A percentile compares a stretch with the other conserved stretches of the same genome.
Conservation (phyloP, 2,329 filamentous ascomycete genomes). For the Exophiala bonariae region DNA sequence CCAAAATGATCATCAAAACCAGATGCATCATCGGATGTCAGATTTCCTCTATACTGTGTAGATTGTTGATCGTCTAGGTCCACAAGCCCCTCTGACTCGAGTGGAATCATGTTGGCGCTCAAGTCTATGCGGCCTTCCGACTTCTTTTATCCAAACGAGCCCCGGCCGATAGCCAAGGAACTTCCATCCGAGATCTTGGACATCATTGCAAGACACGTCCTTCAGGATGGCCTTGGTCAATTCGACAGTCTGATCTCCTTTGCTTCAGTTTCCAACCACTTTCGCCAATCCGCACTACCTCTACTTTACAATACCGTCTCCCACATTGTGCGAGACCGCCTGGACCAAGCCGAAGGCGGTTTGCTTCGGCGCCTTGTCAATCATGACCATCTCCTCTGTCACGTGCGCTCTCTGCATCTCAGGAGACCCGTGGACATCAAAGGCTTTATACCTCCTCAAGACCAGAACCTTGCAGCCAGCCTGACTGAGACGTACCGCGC, state of each 20-base stretch:
- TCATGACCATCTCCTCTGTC: conserved; percentile 14
- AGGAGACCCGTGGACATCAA: conserved; percentile 3
- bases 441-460: not conserved
- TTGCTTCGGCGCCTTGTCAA: conserved; percentile 10
- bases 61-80: too few relatives aligned
- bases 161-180: conserved; percentile 10
- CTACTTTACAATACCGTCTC: conserved; percentile 17
- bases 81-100: too few relatives aligned
- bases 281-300: conserved; percentile 19
- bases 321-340: conserved; percentile 17
- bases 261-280: conserved; percentile 14
- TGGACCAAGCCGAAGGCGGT: conserved; percentile 9
- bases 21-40: too few relatives aligned
- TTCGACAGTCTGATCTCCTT: conserved; percentile 14
- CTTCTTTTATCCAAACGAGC: conserved; percentile 5
- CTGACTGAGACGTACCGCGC: conserved; percentile 1
- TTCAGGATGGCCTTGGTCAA: conserved; percentile 14
- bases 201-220: conserved; percentile 16
- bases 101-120: conserved; percentile 15
- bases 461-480: not conserved
- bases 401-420: conserved; percentile 17
- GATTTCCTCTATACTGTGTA: too few relatives aligned
- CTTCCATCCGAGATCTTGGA: conserved; percentile 21
- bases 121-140: conserved; percentile 18
- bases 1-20: too few relatives aligned